These are phyloP conservation scores for Penicillium steckii DNA, from an alignment of 495 filamentous ascomycete species.

Conservation along the genomic window DNA sequence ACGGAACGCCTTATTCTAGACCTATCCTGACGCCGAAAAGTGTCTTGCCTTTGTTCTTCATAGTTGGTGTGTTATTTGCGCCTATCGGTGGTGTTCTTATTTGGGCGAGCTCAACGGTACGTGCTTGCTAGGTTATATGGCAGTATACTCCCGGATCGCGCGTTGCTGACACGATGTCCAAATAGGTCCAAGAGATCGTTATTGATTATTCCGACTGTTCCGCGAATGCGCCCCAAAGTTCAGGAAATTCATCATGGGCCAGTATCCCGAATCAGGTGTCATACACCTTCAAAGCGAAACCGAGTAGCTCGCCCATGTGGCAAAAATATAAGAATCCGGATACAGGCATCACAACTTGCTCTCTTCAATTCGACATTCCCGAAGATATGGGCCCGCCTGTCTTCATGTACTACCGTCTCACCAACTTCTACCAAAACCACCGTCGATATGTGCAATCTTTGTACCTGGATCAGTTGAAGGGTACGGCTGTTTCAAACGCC, in stretches of 20 bases:
- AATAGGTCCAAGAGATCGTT: conserved; percentile 81
- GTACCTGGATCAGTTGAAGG: conserved; percentile 77
- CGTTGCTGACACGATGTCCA: conserved; percentile 6
- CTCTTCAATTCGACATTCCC: conserved; percentile 72
- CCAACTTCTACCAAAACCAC: conserved; percentile 99
- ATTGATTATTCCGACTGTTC: conserved; percentile 87
- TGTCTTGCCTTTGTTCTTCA: conserved; percentile 86
- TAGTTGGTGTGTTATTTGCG: conserved; percentile 81
- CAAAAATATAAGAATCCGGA: conserved; percentile 11
- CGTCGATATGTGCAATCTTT: conserved; percentile 91
- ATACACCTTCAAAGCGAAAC: conserved; percentile 60
- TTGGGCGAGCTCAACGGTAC: conserved; percentile 75
- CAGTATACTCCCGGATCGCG: too few relatives aligned
- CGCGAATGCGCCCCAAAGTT: conserved; percentile 40
- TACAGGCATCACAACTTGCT: conserved; percentile 50
- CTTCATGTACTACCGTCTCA: conserved; percentile 88
- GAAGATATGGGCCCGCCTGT: conserved; percentile 76
- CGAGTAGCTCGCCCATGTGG: conserved; percentile 28
- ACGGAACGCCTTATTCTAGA: conserved; percentile 47
- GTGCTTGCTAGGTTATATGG: neutral
- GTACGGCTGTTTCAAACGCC: conserved; percentile 57
- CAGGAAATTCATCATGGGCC: conserved; percentile 9
- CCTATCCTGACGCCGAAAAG: conserved; percentile 93
- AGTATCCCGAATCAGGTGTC: conserved; percentile 55
- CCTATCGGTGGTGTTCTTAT: conserved; percentile 82